These are phyloP conservation scores for Cylindrodendrum hubeiense DNA, from an alignment of 2,329 filamentous ascomycete species.

Conservation along the genomic window DNA sequence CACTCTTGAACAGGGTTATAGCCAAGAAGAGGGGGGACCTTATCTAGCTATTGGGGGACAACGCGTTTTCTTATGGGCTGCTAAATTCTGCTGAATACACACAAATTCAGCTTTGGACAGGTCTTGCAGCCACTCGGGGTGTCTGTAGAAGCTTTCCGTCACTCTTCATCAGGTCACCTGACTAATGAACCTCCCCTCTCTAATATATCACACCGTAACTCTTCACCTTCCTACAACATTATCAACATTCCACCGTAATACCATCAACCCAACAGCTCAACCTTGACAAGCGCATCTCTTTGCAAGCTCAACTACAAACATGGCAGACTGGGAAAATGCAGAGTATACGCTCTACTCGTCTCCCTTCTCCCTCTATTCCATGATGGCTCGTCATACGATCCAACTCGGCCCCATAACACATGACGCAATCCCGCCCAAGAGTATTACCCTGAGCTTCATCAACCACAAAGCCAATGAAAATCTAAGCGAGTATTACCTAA, in stretches of 20 bases:
- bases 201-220: neutral
- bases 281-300: neutral
- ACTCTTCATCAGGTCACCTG: neutral
- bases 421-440: conserved; percentile 5
- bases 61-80: neutral
- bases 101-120: neutral
- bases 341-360: conserved; percentile 30
- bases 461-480: conserved; percentile 23
- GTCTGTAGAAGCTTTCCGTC: neutral
- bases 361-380: conserved; percentile 30
- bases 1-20: neutral
- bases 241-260: neutral
- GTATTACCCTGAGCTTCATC: conserved; percentile 19
- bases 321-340: conserved; percentile 18
- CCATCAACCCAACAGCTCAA: neutral
- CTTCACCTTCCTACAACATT: neutral
- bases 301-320: neutral
- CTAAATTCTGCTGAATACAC: neutral
- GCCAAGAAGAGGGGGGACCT: neutral
- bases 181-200: neutral
- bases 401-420: conserved; percentile 18
- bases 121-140: neutral
- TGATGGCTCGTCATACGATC: conserved; percentile 29
- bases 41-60: neutral
- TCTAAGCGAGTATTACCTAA: conserved; percentile 15